Conservation (phyloP, 2,329 filamentous ascomycete genomes). For the Rhynchosporium secalis region DNA sequence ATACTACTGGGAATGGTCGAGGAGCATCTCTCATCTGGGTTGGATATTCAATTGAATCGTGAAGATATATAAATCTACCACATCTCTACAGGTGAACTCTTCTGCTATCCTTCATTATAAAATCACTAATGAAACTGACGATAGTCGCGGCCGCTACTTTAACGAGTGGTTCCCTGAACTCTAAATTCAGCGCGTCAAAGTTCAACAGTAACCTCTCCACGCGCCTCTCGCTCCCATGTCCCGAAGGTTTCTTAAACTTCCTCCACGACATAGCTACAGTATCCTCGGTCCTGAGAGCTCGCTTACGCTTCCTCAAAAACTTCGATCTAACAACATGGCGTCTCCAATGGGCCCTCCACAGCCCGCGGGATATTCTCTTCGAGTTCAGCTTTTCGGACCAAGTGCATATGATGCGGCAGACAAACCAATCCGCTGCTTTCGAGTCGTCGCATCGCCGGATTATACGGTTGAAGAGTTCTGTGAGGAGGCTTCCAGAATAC, state of each 20-base stretch:
- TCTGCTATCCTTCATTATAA: not conserved
- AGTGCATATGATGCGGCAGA: conserved; percentile 27
- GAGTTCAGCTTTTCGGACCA: conserved; percentile 37
- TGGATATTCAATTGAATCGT: not conserved
- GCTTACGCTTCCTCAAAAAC: conserved; percentile 16
- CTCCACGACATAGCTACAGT: not conserved
- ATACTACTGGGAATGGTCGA: not conserved
- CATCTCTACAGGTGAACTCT: not conserved
- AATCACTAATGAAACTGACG: not conserved
- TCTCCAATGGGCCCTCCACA: conserved; percentile 34
- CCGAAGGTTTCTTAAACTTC: conserved; percentile 22
- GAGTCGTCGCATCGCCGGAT: conserved; percentile 36
- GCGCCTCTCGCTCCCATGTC: conserved; percentile 9
- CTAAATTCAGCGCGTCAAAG: conserved; percentile 19
- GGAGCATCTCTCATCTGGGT: not conserved
- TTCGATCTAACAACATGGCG: conserved; percentile 26
- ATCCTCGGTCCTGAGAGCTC: conserved; percentile 18
- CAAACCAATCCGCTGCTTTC: conserved; percentile 36
- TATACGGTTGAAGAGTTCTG: conserved; percentile 38
- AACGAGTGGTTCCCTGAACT: conserved; percentile 8
- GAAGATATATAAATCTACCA: not conserved
- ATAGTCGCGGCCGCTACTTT: not conserved
- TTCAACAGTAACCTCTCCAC: conserved; percentile 14
- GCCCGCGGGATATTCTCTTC: conserved; percentile 35
- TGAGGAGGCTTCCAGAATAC: conserved; percentile 35